Percentiles rank a stretch among this genome's conserved stretches.
phyloP scores from a whole-genome alignment of 148 eudicot genomes.

The Diospyros kaki region DNA sequence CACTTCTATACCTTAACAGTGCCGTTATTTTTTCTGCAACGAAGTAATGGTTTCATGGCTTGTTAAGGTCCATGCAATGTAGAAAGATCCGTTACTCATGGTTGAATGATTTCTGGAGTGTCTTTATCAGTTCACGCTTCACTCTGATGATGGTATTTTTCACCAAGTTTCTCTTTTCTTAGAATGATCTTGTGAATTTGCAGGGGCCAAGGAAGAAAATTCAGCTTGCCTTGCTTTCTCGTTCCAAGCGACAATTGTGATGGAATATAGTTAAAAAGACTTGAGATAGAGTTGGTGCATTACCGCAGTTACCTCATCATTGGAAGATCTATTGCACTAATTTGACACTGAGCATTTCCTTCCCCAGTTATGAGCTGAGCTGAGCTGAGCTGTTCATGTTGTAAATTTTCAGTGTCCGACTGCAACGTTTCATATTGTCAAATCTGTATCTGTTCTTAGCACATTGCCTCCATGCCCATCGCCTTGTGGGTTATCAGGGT shows the following conservation, averaged over 20 bases:
- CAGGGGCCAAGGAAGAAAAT: conserved; percentile 97
- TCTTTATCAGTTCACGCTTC: neutral
- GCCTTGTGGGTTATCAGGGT: no score
- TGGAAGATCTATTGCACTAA: neutral
- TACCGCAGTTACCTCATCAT: neutral
- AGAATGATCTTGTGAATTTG: conserved; percentile 10
- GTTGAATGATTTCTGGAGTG: neutral
- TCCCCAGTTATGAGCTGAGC: no score
- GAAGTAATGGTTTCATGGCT: neutral
- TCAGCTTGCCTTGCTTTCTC: conserved; percentile 52
- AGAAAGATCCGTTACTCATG: neutral
- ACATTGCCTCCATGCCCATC: no score
- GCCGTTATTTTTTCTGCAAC: neutral
- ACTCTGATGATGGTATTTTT: neutral
- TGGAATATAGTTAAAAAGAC: neutral
- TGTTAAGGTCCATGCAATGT: neutral
- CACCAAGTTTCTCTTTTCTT: conserved; percentile 2
- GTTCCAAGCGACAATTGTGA: conserved; percentile 35
- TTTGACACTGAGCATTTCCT: no score
- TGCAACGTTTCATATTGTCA: no score
- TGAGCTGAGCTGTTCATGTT: no score
- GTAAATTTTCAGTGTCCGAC: no score
- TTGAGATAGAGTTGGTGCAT: neutral
- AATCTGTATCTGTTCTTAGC: no score
- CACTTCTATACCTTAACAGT: neutral